Base-by-base conservation (phyloP, 805 yeast genomes). In the Wickerhamiella azymoides region DNA sequence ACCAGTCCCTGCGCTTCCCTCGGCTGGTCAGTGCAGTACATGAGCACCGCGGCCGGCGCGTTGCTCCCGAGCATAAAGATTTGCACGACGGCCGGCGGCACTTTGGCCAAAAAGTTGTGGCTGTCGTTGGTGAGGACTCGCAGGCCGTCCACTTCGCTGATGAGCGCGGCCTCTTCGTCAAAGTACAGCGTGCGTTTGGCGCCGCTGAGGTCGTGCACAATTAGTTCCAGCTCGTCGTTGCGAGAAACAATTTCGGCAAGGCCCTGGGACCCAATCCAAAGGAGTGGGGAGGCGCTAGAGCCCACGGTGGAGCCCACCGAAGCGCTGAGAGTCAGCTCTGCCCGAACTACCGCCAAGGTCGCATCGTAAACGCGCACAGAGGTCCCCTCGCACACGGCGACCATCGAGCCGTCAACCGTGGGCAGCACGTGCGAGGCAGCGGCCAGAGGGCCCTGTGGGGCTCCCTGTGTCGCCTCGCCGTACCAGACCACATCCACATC, bases 41-140 rank as follows among this genome's bases (percentile, higher is more conserved):
- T 63, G 28, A 92, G 64, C 19, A 89, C 80, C 1, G 94, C 84
- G 27, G 92, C 72, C 1, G 96, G 82, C 28, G 83, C 72, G 0
- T 84, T 72, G 0, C 96, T 84, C 0, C 97, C 98, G 40, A 88
- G 75, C 55, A 74, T 75, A 61, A 85, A 85, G 6, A 84, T 70
- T 33, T 77, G 76, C 2, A 72, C 69, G 0, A 82, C 74, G 0
- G 66, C 60, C 2, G 65, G 64, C 0, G 75, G 69, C 0, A 92
- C 94, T 50, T 79, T 71, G 7, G 79, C 65, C 9, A 86, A 58
- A 46, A 82, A 74, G 50, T 79, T 80, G 13, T 82, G 65, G 37
- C 72, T 70, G 8, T 68, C 69, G 2, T 64, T 56, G 0, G 84
- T 76, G n/a, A 86, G 54, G 0, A 83, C 69, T 35, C 78, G 74